Evolutionary conservation across 495 filamentous ascomycete species (phyloP), one percentile per base, ranked within the genome.

Genomic region (Penicillium longicatenatum): DNA sequence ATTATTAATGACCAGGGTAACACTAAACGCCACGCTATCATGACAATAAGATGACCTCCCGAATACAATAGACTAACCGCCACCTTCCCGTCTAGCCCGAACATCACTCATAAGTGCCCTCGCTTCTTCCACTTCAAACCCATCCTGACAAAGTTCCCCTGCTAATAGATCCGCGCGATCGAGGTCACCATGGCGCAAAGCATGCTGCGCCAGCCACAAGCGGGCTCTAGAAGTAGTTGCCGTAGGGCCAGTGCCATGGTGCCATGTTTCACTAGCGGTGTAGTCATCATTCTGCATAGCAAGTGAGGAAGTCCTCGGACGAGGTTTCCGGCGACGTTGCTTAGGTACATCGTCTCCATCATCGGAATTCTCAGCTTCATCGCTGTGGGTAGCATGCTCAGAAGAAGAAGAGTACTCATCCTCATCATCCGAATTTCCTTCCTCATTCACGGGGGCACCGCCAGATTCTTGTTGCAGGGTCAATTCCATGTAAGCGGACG

Each of bases 91-190:
- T 69, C 92, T 83, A 5, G 90, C 89, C 60, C 93, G 79, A 20
- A 96, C 82, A 76, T 98, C 94, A 57, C 92, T 82, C 60, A 97
- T 90, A 58, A 99, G 78, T 3, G 93, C 93, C 77, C 98, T 97
- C 14, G 95, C 95, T 72, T 99, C 95, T 71, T 99, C 95, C 16
- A 99, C 92, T 74, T 99, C 95, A 24, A 92, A 86, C 1, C 95
- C 95, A 75, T 99, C 95, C 71, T 97, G 91, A 71, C 92, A 97
- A 35, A 98, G 78, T 69, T 98, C 93, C 51, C 84, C 89, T 3
- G 92, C 93, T 16, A 97, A 75, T 60, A 91, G 87, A 72, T 89
- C 89, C 16, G 91, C 90, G 47, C 88, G 82, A 6, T 76, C 77
- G 54, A 89, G 88, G 64, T 93, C 89, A 26, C 88, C 89, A 21